Evolutionary conservation across 805 yeast species (phyloP).

Genomic region (Maudiozyma turicensis): DNA sequence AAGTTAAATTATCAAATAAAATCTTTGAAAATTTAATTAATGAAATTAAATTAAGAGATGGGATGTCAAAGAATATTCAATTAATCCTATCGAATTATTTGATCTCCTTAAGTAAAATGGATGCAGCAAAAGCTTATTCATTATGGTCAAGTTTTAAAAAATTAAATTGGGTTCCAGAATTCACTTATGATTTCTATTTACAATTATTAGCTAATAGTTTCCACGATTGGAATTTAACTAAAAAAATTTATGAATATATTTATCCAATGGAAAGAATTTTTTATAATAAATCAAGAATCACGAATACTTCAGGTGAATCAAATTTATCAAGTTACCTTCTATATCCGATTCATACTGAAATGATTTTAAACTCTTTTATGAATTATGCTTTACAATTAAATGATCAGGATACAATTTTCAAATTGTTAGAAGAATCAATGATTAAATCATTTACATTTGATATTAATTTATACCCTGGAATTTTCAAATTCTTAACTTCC

Average conservation of each 20-base stretch:
- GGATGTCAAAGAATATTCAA: constrained; percentile 30
- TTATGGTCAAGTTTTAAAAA: constrained; percentile 31
- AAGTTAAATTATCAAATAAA: constrained; percentile 41
- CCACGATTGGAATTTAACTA: constrained; percentile 27
- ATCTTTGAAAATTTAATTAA: constrained; percentile 46
- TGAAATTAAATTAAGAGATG: constrained; percentile 31
- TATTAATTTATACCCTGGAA: constrained; percentile 24
- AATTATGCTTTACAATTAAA: constrained; percentile 23
- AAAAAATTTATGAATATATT: constrained; percentile 31
- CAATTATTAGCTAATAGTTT: constrained; percentile 29
- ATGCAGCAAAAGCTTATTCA: constrained; percentile 28
- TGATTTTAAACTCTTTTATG: constrained; percentile 17
- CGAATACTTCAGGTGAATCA: not conserved
- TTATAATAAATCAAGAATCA: constrained; percentile 1
- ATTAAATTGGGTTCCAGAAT: constrained; percentile 34
- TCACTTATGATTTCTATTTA: constrained; percentile 32
- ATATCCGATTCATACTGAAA: constrained; percentile 19
- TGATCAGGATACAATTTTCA: constrained; percentile 28
- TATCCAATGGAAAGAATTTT: constrained; percentile 26
- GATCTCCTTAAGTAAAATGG: constrained; percentile 29
- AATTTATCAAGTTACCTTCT: constrained; percentile 15
- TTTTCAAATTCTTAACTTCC: constrained; percentile 28
- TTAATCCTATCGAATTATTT: constrained; percentile 37
- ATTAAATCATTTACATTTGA: constrained; percentile 28
- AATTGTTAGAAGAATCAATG: constrained; percentile 32